Evolutionary conservation across 805 yeast genomes (phyloP), one percentile per base, ranked within the genome.

Genomic region (Hanseniaspora occidentalis): DNA sequence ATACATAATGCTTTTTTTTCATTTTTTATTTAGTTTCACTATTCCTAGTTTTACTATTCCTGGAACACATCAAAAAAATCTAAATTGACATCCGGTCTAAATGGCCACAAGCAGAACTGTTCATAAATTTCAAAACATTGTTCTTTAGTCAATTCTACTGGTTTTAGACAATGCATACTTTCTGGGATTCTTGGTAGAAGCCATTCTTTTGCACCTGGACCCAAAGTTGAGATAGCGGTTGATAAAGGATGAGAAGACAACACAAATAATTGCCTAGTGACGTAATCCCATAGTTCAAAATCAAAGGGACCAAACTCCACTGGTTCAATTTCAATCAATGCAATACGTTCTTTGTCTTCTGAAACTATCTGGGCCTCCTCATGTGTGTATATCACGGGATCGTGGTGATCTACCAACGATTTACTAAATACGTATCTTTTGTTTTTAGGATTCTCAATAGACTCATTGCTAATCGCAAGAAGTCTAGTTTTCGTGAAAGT

Each of bases 121-220:
- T 70, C 58, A 8, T 76, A 65, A 5, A 88, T 53, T 5, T 56
- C 47, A 5, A 64, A 43, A 44, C 79, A 64, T n/a, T 85, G 89
- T 1, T 70, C 72, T 2, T 62, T 52, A 0, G 75, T 63, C 36
- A 86, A 13, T 61, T 56, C 1, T 79, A 70, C 3, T 55, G 53
- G 44, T 66, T 72, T 13, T 69, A 53, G 39, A 73, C 50, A 2
- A 79, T 38, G 0, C 61, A 64, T 11, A 43, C 38, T 10, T 58
- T 50, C 1, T 67, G 49, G 10, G 70, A 57, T 5, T 54, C 59
- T 2, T 42, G 42, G 1, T 31, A 37, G 39, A 66, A 68, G 45
- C 33, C 71, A 79, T 2, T 71, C 77, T 2, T 55, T 65, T 0
- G 92, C 95, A 2, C 96, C 96, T 2, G 94, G 88, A 0, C 95